A percentile compares a stretch with the other conserved stretches of the same genome.
These are phyloP conservation scores for Chlorella variabilis DNA, from an alignment of 163 green algal species.

Conservation along the genomic window DNA sequence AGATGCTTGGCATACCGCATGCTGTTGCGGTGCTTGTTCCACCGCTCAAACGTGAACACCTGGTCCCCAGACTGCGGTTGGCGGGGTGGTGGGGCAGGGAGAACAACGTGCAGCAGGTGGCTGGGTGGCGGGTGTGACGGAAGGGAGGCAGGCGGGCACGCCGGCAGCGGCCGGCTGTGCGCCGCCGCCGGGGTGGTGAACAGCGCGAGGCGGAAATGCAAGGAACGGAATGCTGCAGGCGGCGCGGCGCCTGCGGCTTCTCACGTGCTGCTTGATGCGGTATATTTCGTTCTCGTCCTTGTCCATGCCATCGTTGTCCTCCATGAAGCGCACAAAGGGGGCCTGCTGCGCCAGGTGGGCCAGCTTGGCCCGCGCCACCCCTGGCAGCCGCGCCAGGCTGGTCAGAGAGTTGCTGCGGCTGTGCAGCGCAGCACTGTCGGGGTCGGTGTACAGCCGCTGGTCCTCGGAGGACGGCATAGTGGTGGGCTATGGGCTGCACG, in stretches of 20 bases:
- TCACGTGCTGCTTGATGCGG: not conserved
- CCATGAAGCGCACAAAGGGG: constrained; percentile 29
- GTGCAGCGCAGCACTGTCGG: not conserved
- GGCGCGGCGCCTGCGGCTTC: too few relatives aligned
- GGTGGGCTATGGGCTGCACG: too few relatives aligned
- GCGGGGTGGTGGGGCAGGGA: not conserved
- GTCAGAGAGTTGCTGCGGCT: constrained; percentile 2
- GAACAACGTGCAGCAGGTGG: not conserved
- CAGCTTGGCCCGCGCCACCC: constrained; percentile 10
- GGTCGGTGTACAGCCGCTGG: not conserved
- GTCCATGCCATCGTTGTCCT: constrained; percentile 6
- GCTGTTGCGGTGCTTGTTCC: constrained; percentile 60
- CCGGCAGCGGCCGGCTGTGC: not conserved
- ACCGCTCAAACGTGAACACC: constrained; percentile 50
- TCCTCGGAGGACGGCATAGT: not conserved
- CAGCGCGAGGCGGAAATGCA: too few relatives aligned
- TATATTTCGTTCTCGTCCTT: constrained; percentile 39
- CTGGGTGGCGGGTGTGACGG: not conserved
- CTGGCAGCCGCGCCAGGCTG: constrained; percentile 22
- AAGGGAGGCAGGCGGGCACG: not conserved
- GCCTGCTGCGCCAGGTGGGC: constrained; percentile 9
- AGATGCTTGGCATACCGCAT: constrained; percentile 75
- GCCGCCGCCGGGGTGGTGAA: too few relatives aligned
- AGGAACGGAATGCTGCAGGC: too few relatives aligned
- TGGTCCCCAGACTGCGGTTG: constrained; percentile 6